These are phyloP conservation scores for Botrytis aclada DNA, from an alignment of 2,329 filamentous ascomycete species.

Conservation along the genomic window DNA sequence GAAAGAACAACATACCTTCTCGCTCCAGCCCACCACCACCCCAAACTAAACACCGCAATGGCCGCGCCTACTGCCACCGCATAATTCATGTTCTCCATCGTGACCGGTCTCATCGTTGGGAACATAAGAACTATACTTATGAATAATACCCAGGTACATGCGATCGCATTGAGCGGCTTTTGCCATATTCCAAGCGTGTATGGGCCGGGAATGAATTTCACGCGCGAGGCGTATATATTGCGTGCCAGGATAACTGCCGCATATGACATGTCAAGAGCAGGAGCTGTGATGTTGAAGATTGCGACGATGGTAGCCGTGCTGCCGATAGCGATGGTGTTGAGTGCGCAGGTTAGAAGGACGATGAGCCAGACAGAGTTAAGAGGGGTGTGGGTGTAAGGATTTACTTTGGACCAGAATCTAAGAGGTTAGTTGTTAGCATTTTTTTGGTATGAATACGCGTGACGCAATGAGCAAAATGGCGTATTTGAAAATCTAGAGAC, in stretches of 20 bases:
- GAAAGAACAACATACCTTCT: slow-evolving; percentile 24
- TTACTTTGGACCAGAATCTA: slow-evolving; percentile 52
- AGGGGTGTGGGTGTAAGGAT: slow-evolving; percentile 53
- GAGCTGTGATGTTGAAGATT: slow-evolving; percentile 52
- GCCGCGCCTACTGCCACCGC: slow-evolving; percentile 46
- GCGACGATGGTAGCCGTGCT: slow-evolving; percentile 49
- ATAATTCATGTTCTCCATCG: slow-evolving; percentile 51
- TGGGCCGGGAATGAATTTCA: slow-evolving; percentile 43
- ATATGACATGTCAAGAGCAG: slow-evolving; percentile 52
- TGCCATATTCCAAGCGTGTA: slow-evolving; percentile 56
- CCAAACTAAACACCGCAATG: slow-evolving; percentile 48
- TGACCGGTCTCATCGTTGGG: slow-evolving; percentile 47
- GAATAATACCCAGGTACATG: slow-evolving; percentile 59
- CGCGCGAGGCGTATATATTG: slow-evolving; percentile 28
- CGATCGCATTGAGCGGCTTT: slow-evolving; percentile 52
- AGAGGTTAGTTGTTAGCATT: not conserved
- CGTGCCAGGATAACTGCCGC: slow-evolving; percentile 55
- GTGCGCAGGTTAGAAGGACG: slow-evolving; percentile 52
- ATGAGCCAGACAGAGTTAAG: slow-evolving; percentile 64
- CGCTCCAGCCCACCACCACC: slow-evolving; percentile 45
- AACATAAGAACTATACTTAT: slow-evolving; percentile 61
- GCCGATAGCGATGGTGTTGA: slow-evolving; percentile 52
- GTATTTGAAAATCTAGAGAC: not conserved
- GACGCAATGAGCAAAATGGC: not conserved
- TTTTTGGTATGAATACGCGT: not conserved